Percentiles rank a stretch among this genome's conserved stretches.
phyloP scores from a whole-genome alignment of 805 yeast genomes.

The Barnettozyma vustinii region DNA sequence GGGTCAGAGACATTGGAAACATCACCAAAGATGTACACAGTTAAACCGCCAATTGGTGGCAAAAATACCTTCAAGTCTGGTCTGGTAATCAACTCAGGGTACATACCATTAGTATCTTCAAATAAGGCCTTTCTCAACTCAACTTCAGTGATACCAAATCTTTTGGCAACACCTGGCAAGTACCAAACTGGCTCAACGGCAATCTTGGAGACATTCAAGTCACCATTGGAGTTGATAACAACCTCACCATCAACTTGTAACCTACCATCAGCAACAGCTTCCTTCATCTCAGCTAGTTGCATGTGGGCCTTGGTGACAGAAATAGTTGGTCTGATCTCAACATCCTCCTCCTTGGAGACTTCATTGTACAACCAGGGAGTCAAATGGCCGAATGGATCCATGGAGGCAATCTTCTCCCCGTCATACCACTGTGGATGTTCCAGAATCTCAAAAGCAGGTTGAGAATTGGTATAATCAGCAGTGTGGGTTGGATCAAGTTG shows the following conservation, averaged over 20 bases:
- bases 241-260: slow-evolving; percentile 54
- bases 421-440: slow-evolving; percentile 55
- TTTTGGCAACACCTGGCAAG: slow-evolving; percentile 62
- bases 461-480: slow-evolving; percentile 59
- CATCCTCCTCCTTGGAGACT: slow-evolving; percentile 37
- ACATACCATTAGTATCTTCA: slow-evolving; percentile 68
- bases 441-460: slow-evolving; percentile 52
- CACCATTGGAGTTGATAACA: slow-evolving; percentile 56
- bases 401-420: slow-evolving; percentile 50
- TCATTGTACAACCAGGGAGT: slow-evolving; percentile 55
- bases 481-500: slow-evolving; percentile 46
- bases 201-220: slow-evolving; percentile 54
- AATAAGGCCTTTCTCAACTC: slow-evolving; percentile 55
- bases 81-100: slow-evolving; percentile 62
- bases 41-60: slow-evolving; percentile 67
- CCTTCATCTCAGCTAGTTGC: slow-evolving; percentile 53
- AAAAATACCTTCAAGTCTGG: slow-evolving; percentile 61
- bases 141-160: slow-evolving; percentile 51
- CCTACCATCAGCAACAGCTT: slow-evolving; percentile 48
- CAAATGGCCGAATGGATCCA: slow-evolving; percentile 65
- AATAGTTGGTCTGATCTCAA: slow-evolving; percentile 59
- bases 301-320: slow-evolving; percentile 63
- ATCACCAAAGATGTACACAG: slow-evolving; percentile 62
- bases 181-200: slow-evolving; percentile 73
- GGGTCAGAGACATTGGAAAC: slow-evolving; percentile 50